Percentiles rank a stretch among this genome's conserved stretches.
phyloP scores from a whole-genome alignment of 2,329 filamentous ascomycete species.

The Diaporthe citriasiana region DNA sequence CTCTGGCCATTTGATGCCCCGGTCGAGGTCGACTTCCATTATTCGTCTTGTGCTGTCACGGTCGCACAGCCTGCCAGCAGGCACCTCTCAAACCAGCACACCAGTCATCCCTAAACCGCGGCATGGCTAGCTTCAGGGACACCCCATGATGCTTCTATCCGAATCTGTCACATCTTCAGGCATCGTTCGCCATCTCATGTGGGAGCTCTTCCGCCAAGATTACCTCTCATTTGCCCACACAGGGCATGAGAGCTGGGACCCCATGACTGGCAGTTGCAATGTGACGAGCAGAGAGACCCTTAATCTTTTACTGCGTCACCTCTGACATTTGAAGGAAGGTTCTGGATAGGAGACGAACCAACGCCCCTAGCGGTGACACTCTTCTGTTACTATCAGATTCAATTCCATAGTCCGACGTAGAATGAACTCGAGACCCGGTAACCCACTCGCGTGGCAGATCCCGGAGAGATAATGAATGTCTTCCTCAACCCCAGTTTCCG shows the following conservation, averaged over 20 bases:
- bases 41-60: conserved; percentile 7
- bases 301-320: conserved; percentile 27
- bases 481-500: conserved; percentile 15
- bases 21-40: not conserved
- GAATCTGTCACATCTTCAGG: conserved; percentile 27
- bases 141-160: conserved; percentile 29
- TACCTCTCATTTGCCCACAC: conserved; percentile 8
- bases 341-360: conserved; percentile 6
- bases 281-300: conserved; percentile 15
- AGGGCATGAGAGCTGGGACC: not conserved
- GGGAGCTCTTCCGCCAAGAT: conserved; percentile 12
- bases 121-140: conserved; percentile 16
- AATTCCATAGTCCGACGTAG: conserved; percentile 20
- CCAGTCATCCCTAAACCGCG: conserved; percentile 9
- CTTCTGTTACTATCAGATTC: conserved; percentile 14
- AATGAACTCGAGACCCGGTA: conserved; percentile 38
- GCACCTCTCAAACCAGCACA: conserved; percentile 23
- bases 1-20: not conserved
- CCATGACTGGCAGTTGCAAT: conserved; percentile 13
- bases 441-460: conserved; percentile 36
- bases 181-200: conserved; percentile 6
- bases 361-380: conserved; percentile 2
- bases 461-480: conserved; percentile 4
- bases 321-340: not conserved
- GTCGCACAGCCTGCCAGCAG: conserved; percentile 29